Percentiles rank a stretch among this genome's conserved stretches.
These are phyloP conservation scores for Cyclostephanos invisitatus DNA, from an alignment of 108 stramenopile genomes.

Conservation along the genomic window DNA sequence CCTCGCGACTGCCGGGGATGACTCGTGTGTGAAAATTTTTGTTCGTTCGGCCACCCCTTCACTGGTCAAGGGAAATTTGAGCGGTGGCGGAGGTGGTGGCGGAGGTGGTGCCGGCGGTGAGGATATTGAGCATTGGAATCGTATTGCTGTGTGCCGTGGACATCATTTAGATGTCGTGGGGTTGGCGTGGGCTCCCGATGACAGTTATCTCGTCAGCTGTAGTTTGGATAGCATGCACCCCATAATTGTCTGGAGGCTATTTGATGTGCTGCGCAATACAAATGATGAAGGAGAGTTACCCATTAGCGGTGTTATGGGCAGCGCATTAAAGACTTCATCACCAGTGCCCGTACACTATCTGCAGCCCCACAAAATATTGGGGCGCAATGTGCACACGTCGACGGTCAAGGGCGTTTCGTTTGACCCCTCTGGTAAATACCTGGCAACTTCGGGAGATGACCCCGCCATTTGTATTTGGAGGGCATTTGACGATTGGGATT, in stretches of 20 bases:
- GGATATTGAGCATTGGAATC: conserved; percentile 79
- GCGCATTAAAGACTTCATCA: neutral
- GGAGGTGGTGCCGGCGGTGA: conserved; percentile 20
- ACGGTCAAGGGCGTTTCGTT: conserved; percentile 90
- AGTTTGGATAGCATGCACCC: conserved; percentile 85
- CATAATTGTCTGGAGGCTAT: conserved; percentile 85
- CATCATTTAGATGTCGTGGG: conserved; percentile 88
- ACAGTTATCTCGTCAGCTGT: conserved; percentile 83
- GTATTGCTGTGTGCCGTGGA: conserved; percentile 83
- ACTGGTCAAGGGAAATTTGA: conserved; percentile 55
- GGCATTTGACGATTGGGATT: conserved; percentile 88
- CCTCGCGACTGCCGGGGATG: conserved; percentile 86
- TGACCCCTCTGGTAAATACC: conserved; percentile 85
- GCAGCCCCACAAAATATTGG: conserved; percentile 79
- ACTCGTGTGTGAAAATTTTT: conserved; percentile 82
- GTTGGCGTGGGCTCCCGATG: conserved; percentile 90
- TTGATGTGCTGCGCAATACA: conserved; percentile 45
- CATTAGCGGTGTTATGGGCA: neutral
- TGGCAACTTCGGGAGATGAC: conserved; percentile 83
- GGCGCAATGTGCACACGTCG: conserved; percentile 68
- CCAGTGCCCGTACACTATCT: conserved; percentile 40
- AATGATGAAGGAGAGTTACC: conserved; percentile 5
- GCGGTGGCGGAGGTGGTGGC: conserved; percentile 1
- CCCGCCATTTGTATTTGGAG: conserved; percentile 87
- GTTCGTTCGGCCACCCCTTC: conserved; percentile 29